phyloP scores from a whole-genome alignment of 176 grass and related monocot species.

The Juncus effusus region DNA sequence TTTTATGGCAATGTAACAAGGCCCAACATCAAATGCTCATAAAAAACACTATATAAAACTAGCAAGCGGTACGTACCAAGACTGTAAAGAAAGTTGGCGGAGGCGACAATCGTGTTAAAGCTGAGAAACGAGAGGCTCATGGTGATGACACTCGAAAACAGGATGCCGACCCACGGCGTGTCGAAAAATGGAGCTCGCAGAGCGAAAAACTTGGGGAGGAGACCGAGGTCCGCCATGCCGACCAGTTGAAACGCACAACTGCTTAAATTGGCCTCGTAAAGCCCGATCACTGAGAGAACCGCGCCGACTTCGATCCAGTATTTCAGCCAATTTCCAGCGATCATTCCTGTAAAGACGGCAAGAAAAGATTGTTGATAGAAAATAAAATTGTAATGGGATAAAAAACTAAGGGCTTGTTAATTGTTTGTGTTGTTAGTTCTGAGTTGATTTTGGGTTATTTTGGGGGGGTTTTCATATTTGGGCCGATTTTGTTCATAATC shows the following conservation, averaged over 20 bases:
- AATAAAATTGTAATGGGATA: no score
- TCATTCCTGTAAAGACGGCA: slow-evolving; percentile 38
- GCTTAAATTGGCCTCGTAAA: slow-evolving; percentile 78
- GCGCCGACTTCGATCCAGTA: slow-evolving; percentile 93
- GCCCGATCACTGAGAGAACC: slow-evolving; percentile 78
- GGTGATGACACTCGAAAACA: slow-evolving; percentile 53
- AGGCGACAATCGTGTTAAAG: slow-evolving; percentile 75
- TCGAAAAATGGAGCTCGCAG: slow-evolving; percentile 41
- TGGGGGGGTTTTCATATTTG: no score
- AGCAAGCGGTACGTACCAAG: slow-evolving; percentile 29
- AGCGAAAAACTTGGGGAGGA: slow-evolving; percentile 55
- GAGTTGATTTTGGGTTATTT: no score
- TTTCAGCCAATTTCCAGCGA: slow-evolving; percentile 72
- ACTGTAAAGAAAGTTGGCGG: slow-evolving; percentile 91
- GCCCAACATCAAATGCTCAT: neutral
- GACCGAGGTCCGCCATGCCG: slow-evolving; percentile 85
- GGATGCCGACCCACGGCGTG: slow-evolving; percentile 78
- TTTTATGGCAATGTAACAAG: neutral
- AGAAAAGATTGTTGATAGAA: no score
- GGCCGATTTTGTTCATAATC: no score
- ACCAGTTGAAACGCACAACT: slow-evolving; percentile 79
- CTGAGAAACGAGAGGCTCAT: slow-evolving; percentile 73
- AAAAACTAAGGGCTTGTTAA: no score
- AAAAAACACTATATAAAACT: neutral
- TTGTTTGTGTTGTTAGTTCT: no score